Evolutionary conservation across 2,329 filamentous ascomycete genomes (phyloP), one percentile per base, ranked within the genome.

Genomic region (Furcasterigmium furcatum): DNA sequence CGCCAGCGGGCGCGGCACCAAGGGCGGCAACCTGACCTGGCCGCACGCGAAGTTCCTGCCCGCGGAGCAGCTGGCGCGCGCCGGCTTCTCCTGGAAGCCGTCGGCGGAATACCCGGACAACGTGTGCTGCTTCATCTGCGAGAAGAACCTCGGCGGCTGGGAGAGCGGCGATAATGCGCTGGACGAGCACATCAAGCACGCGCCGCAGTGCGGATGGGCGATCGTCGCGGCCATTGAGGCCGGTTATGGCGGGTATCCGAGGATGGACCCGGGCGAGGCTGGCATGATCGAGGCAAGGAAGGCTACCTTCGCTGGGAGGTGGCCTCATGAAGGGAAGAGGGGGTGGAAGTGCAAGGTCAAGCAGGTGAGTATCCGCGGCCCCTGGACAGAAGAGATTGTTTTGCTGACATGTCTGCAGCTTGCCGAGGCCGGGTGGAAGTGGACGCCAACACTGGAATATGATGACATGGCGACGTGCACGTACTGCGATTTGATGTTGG

Each of bases 361-460:
- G 55, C 91, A 95, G 83, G 88, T 90, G 68, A 47, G 70, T 51
- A 41, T n/a, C 22, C 24, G 42, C n/a, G 35, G 27, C 13, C 19
- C 30, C 19, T 12, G 16, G 13, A 32, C 30, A 16, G 30, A 13
- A 32, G 16, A 14, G 9, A 32, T 41, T 44, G 45, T 20, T 38
- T 13, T 39, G 38, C 51, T 52, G 18, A 50, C 40, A 9, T n/a
- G 13, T n/a, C n/a, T 29, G 8, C 56, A 94, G 84, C 84, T 97
- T 71, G 89, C 89, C 27, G 88, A 92, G 53, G 88, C 90, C 22
- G 94, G 94, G 10, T 99, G 92, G 91, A 91, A 87, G 61, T 96
- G 91, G 67, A 95, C 91, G 20, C 91, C 94, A 0, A 88, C 82
- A 6, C 70, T 80, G 36, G 90, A 92, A 36, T 89, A 84, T 12